These are phyloP conservation scores for Discostella stelligera DNA, from an alignment of 352 stramenopile species.

Conservation along the genomic window DNA sequence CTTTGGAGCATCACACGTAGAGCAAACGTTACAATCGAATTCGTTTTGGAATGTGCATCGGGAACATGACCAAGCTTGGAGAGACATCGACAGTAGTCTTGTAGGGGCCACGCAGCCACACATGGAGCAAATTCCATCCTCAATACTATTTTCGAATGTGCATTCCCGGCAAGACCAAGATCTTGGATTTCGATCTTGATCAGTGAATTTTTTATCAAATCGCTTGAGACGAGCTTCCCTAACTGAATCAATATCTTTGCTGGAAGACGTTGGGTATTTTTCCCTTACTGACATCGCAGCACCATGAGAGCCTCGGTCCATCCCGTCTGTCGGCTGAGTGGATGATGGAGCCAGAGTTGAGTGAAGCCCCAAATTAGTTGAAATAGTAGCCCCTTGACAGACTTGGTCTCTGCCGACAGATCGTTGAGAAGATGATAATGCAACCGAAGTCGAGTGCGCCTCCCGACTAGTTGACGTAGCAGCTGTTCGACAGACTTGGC, in stretches of 20 bases:
- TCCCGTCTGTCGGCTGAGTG: background rate
- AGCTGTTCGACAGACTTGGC: constrained; percentile 4
- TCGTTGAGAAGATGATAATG: background rate
- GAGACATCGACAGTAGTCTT: background rate
- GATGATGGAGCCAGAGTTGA: constrained; percentile 13
- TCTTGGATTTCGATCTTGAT: constrained; percentile 1
- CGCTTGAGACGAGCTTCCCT: constrained; percentile 41
- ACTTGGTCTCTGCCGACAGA: constrained; percentile 5
- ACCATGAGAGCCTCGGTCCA: background rate
- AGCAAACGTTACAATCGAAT: constrained; percentile 1
- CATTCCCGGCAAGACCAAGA: constrained; percentile 29
- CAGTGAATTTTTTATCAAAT: constrained; percentile 24
- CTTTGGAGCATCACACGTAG: constrained; percentile 19
- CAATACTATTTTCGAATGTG: constrained; percentile 33
- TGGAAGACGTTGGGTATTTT: constrained; percentile 19
- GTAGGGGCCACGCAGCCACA: constrained; percentile 12
- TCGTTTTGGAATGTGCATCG: constrained; percentile 35
- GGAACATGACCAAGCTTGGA: constrained; percentile 21
- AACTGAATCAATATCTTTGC: constrained; percentile 23
- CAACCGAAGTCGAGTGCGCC: background rate
- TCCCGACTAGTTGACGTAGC: background rate
- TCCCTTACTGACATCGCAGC: background rate
- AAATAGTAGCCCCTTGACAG: background rate
- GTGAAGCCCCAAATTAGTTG: background rate
- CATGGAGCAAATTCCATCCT: constrained; percentile 17